Conservation (phyloP, 2,329 filamentous ascomycete genomes). For the Ophiostoma australiae region DNA sequence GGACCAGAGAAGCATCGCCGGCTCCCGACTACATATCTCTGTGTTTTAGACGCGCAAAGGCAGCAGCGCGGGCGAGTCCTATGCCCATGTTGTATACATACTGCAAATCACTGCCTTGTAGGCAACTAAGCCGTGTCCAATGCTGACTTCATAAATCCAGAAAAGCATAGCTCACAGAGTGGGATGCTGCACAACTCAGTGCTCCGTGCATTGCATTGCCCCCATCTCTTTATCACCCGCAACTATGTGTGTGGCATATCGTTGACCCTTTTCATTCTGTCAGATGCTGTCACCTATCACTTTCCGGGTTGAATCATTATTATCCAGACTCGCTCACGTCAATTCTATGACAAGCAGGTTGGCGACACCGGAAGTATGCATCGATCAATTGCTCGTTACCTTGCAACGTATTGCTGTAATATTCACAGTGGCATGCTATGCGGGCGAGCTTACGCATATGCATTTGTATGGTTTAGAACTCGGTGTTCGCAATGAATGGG, state of each 20-base stretch:
- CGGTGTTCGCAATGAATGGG: too few relatives aligned
- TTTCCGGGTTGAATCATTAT: not conserved
- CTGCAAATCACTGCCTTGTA: slow-evolving; percentile 4
- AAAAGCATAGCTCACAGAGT: not conserved
- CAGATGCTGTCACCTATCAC: not conserved
- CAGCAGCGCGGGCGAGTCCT: not conserved
- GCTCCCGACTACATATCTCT: not conserved
- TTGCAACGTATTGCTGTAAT: not conserved
- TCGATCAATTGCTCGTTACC: not conserved
- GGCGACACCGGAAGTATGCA: not conserved
- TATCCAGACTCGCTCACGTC: not conserved
- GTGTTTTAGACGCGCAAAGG: not conserved
- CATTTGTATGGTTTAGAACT: too few relatives aligned
- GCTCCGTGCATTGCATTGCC: slow-evolving; percentile 5
- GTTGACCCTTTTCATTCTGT: slow-evolving; percentile 2
- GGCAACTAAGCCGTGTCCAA: not conserved
- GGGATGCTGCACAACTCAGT: not conserved
- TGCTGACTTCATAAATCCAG: not conserved
- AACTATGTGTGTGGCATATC: not conserved
- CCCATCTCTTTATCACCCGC: not conserved
- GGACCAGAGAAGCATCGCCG: not conserved
- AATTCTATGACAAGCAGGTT: not conserved
- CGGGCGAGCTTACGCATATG: not conserved
- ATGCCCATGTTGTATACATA: too few relatives aligned
- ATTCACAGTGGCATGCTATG: not conserved